Conservation (phyloP, 441 rosid species). For the Aleurites moluccanus region DNA sequence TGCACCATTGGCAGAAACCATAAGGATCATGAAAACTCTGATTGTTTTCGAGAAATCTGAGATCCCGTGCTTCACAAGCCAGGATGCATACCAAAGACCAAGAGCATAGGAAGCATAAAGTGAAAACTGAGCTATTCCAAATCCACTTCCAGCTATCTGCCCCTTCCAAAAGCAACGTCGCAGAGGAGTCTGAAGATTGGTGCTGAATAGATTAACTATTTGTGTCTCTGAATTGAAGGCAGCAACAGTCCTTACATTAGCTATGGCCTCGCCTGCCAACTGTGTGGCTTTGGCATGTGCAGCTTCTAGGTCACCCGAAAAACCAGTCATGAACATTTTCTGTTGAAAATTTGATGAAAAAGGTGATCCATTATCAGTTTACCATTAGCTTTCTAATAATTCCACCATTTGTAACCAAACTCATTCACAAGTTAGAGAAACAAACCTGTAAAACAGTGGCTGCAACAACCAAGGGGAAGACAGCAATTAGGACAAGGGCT, state of each 20-base stretch:
- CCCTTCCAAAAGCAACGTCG: constrained; percentile 99
- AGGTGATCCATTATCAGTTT: not conserved
- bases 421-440: constrained; percentile 5
- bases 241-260: constrained; percentile 92
- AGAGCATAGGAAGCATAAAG: constrained; percentile 97
- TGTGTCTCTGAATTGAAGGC: constrained; percentile 93
- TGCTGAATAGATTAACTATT: constrained; percentile 78
- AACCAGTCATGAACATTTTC: constrained; percentile 99
- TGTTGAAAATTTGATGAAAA: constrained; percentile 34
- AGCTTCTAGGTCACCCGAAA: constrained; percentile 95
- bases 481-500: constrained; percentile 91
- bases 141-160: constrained; percentile 96
- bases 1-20: constrained; percentile 99
- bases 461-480: constrained; percentile 93
- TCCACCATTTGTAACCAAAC: not conserved
- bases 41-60: constrained; percentile 98
- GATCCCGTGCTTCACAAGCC: constrained; percentile 99
- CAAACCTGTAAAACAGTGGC: constrained; percentile 96
- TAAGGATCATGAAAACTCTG: constrained; percentile 95
- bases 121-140: constrained; percentile 87
- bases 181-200: constrained; percentile 72
- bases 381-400: not conserved
- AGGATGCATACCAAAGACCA: constrained; percentile 97
- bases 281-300: constrained; percentile 96
- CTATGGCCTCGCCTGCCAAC: constrained; percentile 97